phyloP scores from a whole-genome alignment of 106 monocot genomes.

The Amphibolis antarctica region DNA sequence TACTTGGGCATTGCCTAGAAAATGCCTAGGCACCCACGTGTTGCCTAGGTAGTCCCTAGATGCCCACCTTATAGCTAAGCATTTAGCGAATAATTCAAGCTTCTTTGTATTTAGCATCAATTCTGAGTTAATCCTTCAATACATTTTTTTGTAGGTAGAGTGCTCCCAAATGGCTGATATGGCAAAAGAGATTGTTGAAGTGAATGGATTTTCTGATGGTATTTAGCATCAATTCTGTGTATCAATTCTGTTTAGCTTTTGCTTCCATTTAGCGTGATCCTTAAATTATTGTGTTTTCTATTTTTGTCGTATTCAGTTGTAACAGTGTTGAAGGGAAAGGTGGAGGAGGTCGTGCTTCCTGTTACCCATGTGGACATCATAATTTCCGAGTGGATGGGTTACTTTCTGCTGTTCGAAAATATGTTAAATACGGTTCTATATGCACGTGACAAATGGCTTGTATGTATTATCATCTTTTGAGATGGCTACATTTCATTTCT shows the following conservation, averaged over 20 bases:
- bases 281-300: conserved; percentile 2
- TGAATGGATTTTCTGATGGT: conserved; percentile 85
- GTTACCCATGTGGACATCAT: conserved; percentile 71
- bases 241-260: background rate
- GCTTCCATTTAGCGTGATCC: background rate
- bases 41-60: no score
- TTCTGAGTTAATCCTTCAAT: no score
- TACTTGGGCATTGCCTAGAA: no score
- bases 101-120: no score
- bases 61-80: no score
- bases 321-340: conserved; percentile 82
- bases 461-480: conserved; percentile 23
- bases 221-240: conserved; percentile 20
- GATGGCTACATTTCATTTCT: background rate
- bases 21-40: no score
- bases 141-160: conserved; percentile 50
- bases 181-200: conserved; percentile 83
- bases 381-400: conserved; percentile 95
- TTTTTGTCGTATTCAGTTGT: conserved; percentile 41
- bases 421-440: conserved; percentile 91
- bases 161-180: conserved; percentile 95
- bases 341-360: conserved; percentile 83
- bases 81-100: no score
- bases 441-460: conserved; percentile 98
- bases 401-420: conserved; percentile 90